phyloP scores from a whole-genome alignment of 1,284 basidiomycete species.

The Trametes pubescens region DNA sequence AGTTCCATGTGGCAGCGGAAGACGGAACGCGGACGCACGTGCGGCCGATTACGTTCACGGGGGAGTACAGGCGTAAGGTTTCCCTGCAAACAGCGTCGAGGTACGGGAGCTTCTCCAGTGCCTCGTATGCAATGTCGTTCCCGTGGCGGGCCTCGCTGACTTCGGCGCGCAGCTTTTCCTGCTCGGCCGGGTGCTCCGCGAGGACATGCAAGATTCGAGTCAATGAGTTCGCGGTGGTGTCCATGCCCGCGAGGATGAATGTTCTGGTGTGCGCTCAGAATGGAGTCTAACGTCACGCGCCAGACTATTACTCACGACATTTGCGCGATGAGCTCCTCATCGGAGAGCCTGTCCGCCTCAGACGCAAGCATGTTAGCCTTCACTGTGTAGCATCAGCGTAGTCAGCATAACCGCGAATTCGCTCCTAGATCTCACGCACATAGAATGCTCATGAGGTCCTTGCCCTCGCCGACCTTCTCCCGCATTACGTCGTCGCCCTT shows the following conservation, averaged over 20 bases:
- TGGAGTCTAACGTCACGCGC: neutral
- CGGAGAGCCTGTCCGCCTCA: slow-evolving; percentile 37
- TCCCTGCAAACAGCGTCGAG: slow-evolving; percentile 45
- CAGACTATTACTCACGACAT: slow-evolving; percentile 34
- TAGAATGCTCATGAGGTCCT: slow-evolving; percentile 55
- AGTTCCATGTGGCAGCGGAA: neutral
- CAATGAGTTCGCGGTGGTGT: slow-evolving; percentile 39
- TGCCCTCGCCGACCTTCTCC: slow-evolving; percentile 45
- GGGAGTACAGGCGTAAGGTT: slow-evolving; percentile 38
- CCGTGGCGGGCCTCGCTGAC: slow-evolving; percentile 30
- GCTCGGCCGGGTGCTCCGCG: slow-evolving; percentile 24
- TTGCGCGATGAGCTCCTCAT: slow-evolving; percentile 40
- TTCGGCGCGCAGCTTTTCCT: slow-evolving; percentile 37
- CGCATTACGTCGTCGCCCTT: slow-evolving; percentile 36
- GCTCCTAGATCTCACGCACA: slow-evolving; percentile 33
- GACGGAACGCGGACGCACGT: neutral
- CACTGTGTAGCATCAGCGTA: slow-evolving; percentile 19
- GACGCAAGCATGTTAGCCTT: slow-evolving; percentile 36
- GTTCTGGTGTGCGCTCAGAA: slow-evolving; percentile 5
- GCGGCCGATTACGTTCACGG: slow-evolving; percentile 12
- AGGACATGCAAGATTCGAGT: slow-evolving; percentile 40
- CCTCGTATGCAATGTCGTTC: slow-evolving; percentile 39
- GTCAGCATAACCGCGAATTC: neutral
- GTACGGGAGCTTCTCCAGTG: slow-evolving; percentile 40
- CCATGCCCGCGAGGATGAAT: slow-evolving; percentile 34